Evolutionary conservation across 768 basidiomycete genomes (phyloP).

Genomic region (Kwoniella sp.): DNA sequence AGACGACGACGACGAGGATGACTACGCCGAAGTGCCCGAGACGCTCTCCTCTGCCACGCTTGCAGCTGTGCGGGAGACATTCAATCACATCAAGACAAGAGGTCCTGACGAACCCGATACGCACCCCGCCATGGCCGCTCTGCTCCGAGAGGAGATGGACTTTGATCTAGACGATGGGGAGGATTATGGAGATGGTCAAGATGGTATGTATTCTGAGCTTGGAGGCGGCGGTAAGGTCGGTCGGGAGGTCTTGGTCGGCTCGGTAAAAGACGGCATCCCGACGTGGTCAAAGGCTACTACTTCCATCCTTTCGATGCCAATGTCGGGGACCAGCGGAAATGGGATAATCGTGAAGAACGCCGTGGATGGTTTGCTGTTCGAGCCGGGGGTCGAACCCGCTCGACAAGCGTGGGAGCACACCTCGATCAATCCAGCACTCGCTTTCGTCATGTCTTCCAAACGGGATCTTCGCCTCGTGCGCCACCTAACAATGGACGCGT

Average conservation of each 20-base stretch:
- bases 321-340: constrained; percentile 11
- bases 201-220: constrained; percentile 17
- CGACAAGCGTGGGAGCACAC: constrained; percentile 55
- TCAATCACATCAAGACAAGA: constrained; percentile 75
- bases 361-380: constrained; percentile 49
- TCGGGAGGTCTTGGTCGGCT: constrained; percentile 61
- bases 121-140: constrained; percentile 63
- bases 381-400: constrained; percentile 16
- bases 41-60: constrained; percentile 82
- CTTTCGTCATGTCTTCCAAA: constrained; percentile 91
- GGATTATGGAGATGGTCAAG: constrained; percentile 41
- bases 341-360: constrained; percentile 36
- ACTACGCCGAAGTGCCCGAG: constrained; percentile 62
- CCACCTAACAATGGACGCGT: constrained; percentile 54
- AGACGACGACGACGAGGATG: constrained; percentile 35
- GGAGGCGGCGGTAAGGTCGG: constrained; percentile 55
- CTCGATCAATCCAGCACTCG: constrained; percentile 80
- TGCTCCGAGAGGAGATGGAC: constrained; percentile 84
- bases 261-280: constrained; percentile 60
- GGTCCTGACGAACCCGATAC: constrained; percentile 59
- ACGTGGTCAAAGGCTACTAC: constrained; percentile 71
- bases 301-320: constrained; percentile 31
- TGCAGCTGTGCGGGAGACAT: constrained; percentile 67
- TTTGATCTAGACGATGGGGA: constrained; percentile 69
- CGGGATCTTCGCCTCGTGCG: constrained; percentile 81